Base-by-base conservation (phyloP, 2,329 filamentous ascomycete species). In the Pestalotiopsis sp. region DNA sequence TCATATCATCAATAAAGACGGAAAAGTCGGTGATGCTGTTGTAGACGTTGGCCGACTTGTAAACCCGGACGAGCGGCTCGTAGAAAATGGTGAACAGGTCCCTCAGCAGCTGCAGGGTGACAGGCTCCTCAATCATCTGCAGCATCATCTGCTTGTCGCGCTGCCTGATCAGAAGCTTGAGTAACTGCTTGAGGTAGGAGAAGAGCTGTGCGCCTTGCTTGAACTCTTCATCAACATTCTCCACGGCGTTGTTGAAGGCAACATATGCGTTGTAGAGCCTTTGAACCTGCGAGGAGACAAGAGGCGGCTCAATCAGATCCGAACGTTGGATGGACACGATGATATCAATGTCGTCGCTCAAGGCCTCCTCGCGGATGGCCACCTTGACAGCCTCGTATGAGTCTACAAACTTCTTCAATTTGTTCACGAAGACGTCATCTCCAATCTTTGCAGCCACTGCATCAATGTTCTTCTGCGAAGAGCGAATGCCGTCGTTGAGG, bases 81-180 rank as follows among this genome's bases (percentile, higher is more conserved):
- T 99, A 99, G 83, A 99, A 99, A 78, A 99, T 98, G 41, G 94
- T 97, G 80, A 99, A 98, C 27, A 99, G 87, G 76, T 99, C 96
- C 62, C 94, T 90, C 87, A 99, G 96, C 36, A 99, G 87, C 77
- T 97, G 92, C n/a, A 99, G 86, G 0, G 96, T 98, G n/a, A 95
- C 95, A 0, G 96, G 94, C 82, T 99, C 95, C 81, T 98, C 95
- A 66, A 99, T 96, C 75, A 98, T 91, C 71, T 91, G 89, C 67
- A 98, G 85, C 95, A 99, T 98, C 95, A 97, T 98, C 39, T 91
- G 86, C 89, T 99, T 99, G 80, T 99, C 96, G 62, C 95, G 88
- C 77, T 97, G 93, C 63, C 96, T 88, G 12, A 94, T 95, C 80
- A 94, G 92, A 41, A 99, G 86, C 83, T 98, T 98, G 77, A 98